Evolutionary conservation across 805 yeast genomes (phyloP), one percentile per base, ranked within the genome.

Genomic region (Ascoidea rubescens): DNA sequence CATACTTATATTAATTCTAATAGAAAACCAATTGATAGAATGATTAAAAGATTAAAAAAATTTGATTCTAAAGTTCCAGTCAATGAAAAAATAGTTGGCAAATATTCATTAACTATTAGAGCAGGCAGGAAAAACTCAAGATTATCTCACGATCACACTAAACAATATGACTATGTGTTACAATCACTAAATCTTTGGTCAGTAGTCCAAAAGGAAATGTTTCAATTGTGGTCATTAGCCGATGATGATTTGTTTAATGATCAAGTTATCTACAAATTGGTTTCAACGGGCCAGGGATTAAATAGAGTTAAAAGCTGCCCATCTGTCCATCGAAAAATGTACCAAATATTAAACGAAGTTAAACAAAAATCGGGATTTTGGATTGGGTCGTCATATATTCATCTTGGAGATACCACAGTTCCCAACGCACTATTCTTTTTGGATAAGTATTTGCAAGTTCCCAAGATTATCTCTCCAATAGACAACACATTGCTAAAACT

Each of bases 321-420:
- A 1, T 67, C 73, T 7, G 73, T 85, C 33, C 74, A 79, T 63
- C 73, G 84, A 51, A 80, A 80, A 51, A 86, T 86, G 90, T 82
- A 82, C 57, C 73, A 71, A 54, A 78, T 86, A 54, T 70, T 85
- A 49, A 64, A 72, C n/a, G 81, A 80, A 53, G 85, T 85, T 48
- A 86, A 85, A 60, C 64, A 69, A 33, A 71, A 72, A 49, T 77
- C 85, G 28, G 77, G 82, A 4, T 67, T 75, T 2, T 85, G 93
- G 91, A 82, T 85, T 42, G 95, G 95, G 1, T 80, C 87, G 5
- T 78, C 85, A 14, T 91, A 83, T 28, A 84, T 85, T 30, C 95
- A 85, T 64, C 61, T 86, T 16, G 95, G 93, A 46, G 95, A 85
- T 64, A 84, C 81, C 59, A 85, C 90, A 1, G 95, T 85, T 5